Evolutionary conservation across 768 basidiomycete genomes (phyloP).

Genomic region (Glaciozyma martinii): DNA sequence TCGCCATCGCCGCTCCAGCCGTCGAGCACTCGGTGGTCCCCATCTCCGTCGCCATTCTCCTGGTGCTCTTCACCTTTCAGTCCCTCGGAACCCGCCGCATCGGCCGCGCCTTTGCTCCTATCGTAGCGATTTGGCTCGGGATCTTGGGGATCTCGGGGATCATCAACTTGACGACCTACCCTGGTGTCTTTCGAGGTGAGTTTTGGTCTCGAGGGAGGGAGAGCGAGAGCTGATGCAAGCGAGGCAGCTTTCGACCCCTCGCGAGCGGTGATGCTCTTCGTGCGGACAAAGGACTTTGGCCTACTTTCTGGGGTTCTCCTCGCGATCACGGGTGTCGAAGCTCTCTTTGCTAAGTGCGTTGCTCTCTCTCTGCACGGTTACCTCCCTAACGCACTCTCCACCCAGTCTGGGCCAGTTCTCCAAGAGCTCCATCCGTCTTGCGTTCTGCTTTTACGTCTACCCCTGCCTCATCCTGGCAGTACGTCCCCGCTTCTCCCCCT

Average conservation of each 20-base stretch:
- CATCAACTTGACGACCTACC: constrained; percentile 16
- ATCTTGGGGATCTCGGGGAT: constrained; percentile 36
- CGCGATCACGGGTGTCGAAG: constrained; percentile 61
- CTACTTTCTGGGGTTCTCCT: constrained; percentile 57
- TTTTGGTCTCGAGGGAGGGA: background rate
- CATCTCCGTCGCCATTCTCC: constrained; percentile 56
- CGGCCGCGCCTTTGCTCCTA: constrained; percentile 51
- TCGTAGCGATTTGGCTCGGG: constrained; percentile 53
- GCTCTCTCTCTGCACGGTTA: background rate
- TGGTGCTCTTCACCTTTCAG: constrained; percentile 54
- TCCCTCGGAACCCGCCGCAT: constrained; percentile 44
- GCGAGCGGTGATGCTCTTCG: constrained; percentile 56
- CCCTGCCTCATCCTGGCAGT: constrained; percentile 49
- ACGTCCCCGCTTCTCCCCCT: background rate
- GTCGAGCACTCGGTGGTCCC: constrained; percentile 45
- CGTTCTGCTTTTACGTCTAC: constrained; percentile 48
- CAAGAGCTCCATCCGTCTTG: constrained; percentile 50
- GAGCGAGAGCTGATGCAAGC: background rate
- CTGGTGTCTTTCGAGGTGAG: constrained; percentile 20
- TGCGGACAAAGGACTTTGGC: constrained; percentile 56
- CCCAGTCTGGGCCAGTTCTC: constrained; percentile 60
- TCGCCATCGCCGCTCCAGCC: constrained; percentile 52
- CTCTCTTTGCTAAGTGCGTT: constrained; percentile 57
- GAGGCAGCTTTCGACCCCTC: constrained; percentile 57
- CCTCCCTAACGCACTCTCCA: background rate